phyloP scores from a whole-genome alignment of 2,329 filamentous ascomycete species.

The Sarocladium brachiariae region DNA sequence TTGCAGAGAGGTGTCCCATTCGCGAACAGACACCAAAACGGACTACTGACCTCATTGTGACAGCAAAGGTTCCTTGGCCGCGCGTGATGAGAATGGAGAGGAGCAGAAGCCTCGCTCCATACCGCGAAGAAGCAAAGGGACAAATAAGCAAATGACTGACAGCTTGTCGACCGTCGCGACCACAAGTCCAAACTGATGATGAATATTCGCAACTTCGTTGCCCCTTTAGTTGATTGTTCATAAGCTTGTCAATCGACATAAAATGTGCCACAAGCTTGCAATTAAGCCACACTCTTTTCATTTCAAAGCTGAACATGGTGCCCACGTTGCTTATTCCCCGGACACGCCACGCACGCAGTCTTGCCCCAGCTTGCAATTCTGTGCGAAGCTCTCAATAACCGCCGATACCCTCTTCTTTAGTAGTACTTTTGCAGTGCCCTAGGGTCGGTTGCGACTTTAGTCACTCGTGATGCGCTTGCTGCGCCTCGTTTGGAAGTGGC shows the following conservation, averaged over 20 bases:
- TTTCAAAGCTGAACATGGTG: not conserved
- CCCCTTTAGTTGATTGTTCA: too few species aligned
- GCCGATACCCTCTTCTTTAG: too few species aligned
- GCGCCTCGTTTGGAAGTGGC: too few species aligned
- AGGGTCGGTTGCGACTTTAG: too few species aligned
- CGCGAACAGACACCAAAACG: not conserved
- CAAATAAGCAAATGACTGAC: not conserved
- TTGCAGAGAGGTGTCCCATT: not conserved
- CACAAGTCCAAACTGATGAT: too few species aligned
- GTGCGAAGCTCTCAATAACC: not conserved
- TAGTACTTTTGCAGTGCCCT: too few species aligned
- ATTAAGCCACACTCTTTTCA: not conserved
- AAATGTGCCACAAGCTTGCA: not conserved
- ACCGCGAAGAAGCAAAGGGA: not conserved
- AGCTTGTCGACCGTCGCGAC: not conserved
- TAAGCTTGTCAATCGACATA: too few species aligned
- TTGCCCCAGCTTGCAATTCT: not conserved
- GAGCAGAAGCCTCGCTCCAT: not conserved
- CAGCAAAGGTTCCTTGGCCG: not conserved
- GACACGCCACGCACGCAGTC: not conserved
- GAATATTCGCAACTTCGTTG: too few species aligned
- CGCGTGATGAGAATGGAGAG: not conserved
- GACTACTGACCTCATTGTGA: not conserved
- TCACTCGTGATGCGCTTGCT: too few species aligned
- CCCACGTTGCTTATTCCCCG: constrained; percentile 7